Conservation (phyloP, 2,329 filamentous ascomycete genomes). For the Myriosclerotinia scirpicola region DNA sequence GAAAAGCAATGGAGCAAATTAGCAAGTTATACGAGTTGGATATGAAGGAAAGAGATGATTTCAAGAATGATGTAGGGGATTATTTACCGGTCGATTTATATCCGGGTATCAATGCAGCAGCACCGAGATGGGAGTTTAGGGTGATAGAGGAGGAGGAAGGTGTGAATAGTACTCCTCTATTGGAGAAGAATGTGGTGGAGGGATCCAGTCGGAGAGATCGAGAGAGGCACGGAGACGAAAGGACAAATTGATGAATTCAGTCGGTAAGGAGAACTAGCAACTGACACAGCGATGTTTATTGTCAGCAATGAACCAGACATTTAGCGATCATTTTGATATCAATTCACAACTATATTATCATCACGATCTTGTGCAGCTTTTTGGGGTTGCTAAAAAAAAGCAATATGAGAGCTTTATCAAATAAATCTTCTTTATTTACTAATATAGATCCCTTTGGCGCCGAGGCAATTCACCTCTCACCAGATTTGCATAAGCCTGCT, state of each 20-base stretch:
- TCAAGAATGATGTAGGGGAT: slow-evolving; percentile 79
- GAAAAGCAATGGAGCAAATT: slow-evolving; percentile 74
- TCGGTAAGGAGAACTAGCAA: background rate
- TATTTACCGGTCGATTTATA: slow-evolving; percentile 86
- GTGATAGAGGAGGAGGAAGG: slow-evolving; percentile 27
- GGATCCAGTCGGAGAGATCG: slow-evolving; percentile 34
- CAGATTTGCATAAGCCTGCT: no score
- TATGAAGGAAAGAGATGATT: slow-evolving; percentile 69
- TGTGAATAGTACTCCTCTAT: slow-evolving; percentile 30
- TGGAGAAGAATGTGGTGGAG: slow-evolving; percentile 35
- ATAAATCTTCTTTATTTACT: background rate
- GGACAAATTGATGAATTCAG: background rate
- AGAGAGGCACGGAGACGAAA: slow-evolving; percentile 29
- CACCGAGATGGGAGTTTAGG: slow-evolving; percentile 37
- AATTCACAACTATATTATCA: background rate
- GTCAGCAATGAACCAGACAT: background rate
- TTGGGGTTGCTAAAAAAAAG: background rate
- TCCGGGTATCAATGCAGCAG: slow-evolving; percentile 64
- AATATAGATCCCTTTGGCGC: background rate
- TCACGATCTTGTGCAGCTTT: background rate
- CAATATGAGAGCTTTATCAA: background rate
- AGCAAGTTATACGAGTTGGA: slow-evolving; percentile 75
- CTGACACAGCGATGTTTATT: background rate
- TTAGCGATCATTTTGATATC: background rate
- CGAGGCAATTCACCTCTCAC: no score